Percentiles rank a stretch among this genome's conserved stretches.
These are phyloP conservation scores for Haplosporangium gracile DNA, from an alignment of 192 early-diverging fungal species.

Conservation along the genomic window DNA sequence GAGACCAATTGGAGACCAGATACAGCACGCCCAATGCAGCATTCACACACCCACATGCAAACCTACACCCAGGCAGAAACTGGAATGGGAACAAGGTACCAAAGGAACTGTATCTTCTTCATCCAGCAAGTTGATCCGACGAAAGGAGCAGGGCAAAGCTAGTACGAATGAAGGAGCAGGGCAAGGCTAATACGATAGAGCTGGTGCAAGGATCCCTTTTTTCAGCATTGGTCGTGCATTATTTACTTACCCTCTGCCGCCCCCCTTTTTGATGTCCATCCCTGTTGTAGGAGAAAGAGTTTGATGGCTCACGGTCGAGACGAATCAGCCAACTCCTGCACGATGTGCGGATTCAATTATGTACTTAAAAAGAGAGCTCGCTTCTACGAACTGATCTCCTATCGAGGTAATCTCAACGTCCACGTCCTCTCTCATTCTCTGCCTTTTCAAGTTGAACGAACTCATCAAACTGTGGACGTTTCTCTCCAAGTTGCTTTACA, in stretches of 20 bases:
- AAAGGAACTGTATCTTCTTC: too few relatives aligned
- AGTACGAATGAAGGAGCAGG: not conserved
- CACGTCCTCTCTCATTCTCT: not conserved
- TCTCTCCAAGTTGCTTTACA: conserved; percentile 2
- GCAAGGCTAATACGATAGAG: too few relatives aligned
- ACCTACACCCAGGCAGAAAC: not conserved
- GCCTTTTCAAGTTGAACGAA: not conserved
- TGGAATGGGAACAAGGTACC: not conserved
- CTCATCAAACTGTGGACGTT: not conserved
- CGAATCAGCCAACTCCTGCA: conserved; percentile 52
- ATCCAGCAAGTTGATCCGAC: not conserved
- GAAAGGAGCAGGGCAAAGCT: not conserved
- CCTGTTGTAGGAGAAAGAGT: conserved; percentile 50
- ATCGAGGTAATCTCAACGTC: conserved; percentile 23
- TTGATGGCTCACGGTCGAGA: conserved; percentile 51
- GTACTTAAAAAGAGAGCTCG: conserved; percentile 53
- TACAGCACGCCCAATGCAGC: not conserved
- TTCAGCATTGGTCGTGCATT: not conserved
- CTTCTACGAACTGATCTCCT: conserved; percentile 53
- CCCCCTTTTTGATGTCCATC: conserved; percentile 1
- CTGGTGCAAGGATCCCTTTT: not conserved
- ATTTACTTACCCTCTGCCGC: not conserved
- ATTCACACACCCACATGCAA: not conserved
- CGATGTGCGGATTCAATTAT: conserved; percentile 59
- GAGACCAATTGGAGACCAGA: not conserved